Percentiles rank a stretch among this genome's conserved stretches.
Evolutionary conservation across 768 basidiomycete species (phyloP).

Genomic region (Heimioporus sp.): DNA sequence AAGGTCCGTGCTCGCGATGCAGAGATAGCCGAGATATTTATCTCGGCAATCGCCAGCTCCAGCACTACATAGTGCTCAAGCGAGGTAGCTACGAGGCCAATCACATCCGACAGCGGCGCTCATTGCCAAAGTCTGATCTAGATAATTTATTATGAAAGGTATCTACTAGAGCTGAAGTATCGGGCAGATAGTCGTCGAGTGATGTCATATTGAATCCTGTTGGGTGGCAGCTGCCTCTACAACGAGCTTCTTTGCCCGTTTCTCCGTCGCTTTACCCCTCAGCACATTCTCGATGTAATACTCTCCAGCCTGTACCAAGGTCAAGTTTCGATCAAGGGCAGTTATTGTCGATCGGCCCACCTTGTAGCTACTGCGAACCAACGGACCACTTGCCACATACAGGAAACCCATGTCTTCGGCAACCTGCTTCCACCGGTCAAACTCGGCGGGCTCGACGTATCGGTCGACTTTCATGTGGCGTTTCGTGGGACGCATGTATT

Average conservation of each 20-base stretch:
- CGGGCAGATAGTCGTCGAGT: no score
- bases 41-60: constrained; percentile 7
- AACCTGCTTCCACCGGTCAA: constrained; percentile 84
- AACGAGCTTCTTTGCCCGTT: constrained; percentile 34
- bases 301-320: constrained; percentile 75
- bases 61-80: no score
- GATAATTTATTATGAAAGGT: no score
- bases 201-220: constrained; percentile 6
- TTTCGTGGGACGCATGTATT: constrained; percentile 99
- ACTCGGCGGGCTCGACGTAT: constrained; percentile 93
- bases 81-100: no score
- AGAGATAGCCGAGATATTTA: not conserved
- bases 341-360: constrained; percentile 40
- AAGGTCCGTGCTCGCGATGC: no score
- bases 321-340: constrained; percentile 1
- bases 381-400: constrained; percentile 94
- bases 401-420: constrained; percentile 95
- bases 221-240: constrained; percentile 10
- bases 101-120: no score
- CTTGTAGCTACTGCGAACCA: constrained; percentile 97
- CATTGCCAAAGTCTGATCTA: no score
- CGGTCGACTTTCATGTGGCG: constrained; percentile 98
- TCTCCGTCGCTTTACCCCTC: constrained; percentile 53
- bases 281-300: constrained; percentile 93
- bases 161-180: no score